phyloP scores from a whole-genome alignment of 495 filamentous ascomycete genomes.

The Daldinia concentrica region DNA sequence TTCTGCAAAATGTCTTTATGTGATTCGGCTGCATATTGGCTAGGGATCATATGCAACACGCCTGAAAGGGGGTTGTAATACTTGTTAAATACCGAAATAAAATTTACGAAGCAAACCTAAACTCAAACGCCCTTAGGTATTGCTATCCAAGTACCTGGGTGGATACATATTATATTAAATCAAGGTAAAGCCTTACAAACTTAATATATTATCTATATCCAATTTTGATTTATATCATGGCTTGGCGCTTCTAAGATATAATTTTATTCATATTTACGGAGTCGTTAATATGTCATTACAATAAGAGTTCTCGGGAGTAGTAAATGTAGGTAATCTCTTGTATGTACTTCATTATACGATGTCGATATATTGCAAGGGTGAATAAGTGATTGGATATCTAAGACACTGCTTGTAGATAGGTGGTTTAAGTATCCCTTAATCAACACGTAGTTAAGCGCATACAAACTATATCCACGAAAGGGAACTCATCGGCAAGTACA shows the following conservation, averaged over 20 bases:
- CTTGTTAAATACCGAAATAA: neutral
- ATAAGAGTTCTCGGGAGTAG: neutral
- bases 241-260: neutral
- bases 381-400: neutral
- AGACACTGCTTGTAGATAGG: neutral
- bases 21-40: neutral
- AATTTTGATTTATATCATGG: neutral
- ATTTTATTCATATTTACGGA: neutral
- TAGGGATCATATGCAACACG: conserved; percentile 21
- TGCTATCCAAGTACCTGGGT: neutral
- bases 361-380: neutral
- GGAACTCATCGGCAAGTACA: neutral
- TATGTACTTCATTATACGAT: neutral
- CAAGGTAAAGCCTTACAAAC: neutral
- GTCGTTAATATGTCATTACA: neutral
- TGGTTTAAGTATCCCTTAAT: neutral
- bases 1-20: neutral
- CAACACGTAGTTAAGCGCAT: neutral
- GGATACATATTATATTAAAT: neutral
- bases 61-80: conserved; percentile 2
- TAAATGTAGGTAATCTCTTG: neutral
- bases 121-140: neutral
- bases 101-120: neutral
- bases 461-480: neutral
- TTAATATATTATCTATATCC: neutral